Evolutionary conservation across 2,329 filamentous ascomycete genomes (phyloP), one percentile per base, ranked within the genome.

Genomic region (Colletotrichum tropicicola): DNA sequence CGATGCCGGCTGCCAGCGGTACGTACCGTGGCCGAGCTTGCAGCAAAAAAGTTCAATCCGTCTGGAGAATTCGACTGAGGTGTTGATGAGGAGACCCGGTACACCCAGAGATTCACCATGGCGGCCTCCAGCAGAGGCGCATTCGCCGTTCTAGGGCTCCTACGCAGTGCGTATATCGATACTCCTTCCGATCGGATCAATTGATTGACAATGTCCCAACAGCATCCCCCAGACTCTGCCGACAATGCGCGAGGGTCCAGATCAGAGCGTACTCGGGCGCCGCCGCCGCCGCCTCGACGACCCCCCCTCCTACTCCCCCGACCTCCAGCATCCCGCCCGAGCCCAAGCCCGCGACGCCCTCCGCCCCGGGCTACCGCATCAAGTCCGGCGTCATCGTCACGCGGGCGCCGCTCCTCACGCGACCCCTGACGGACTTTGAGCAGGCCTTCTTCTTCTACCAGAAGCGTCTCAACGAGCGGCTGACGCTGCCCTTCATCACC

Each of bases 361-460:
- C 49, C 37, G 43, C 39, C 12, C 21, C 60, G 21, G 69, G 74
- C 55, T 87, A 86, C 78, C 79, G 80, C 69, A 82, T 89, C 75
- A 82, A 81, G 63, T 83, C 85, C 62, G 92, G 93, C 68, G 85
- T 98, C 65, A 88, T 98, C 70, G 89, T 99, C 68, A 96, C 94
- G 47, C 93, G 96, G 27, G 89, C 96, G 49, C 96, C 96, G 6
- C 83, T 97, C 64, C 85, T 99, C 73, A 98, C 96, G 25, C 91
- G 92, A 70, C 85, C 91, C 66, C 89, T 95, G 57, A 92, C 92
- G 32, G 85, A 92, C 12, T 98, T 99, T 79, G 96, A 99, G 79
- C 92, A 93, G 74, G 86, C 95, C 68, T 98, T 91, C 81, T 97
- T 91, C 84, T 94, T 99, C 77, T 99, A 99, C 82, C 96, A 99